Base-by-base conservation (phyloP, 306 rosid species). In the Malus orientalis region DNA sequence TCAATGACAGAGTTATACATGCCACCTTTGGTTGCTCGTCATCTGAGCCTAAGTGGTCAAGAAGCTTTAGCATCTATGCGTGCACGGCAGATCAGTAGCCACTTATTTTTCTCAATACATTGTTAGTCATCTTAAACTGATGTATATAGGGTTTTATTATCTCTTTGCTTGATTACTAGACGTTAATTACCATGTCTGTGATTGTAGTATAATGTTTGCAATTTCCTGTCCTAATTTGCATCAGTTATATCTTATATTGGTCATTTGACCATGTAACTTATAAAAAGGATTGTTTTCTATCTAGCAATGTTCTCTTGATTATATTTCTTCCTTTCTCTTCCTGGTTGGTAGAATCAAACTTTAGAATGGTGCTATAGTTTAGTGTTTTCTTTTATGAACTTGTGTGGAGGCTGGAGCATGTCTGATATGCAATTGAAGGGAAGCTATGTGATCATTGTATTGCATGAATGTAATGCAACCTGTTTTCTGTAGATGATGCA, bases 61-160 rank as follows among this genome's bases (percentile, higher is more conserved):
- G 82, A 79, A 79, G 55, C 75, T 54, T 76, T 79, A 69, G 87
- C 87, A 84, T 78, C 84, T 78, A 66, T 81, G 85, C 64, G 64
- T 84, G 87, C 88, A 67, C 77, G 81, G 87, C 53, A 62, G 79
- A 83, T 67, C 69, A 76, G 75, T 81, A 73, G 86, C 57, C 68
- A 8, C 42, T 86, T 64, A 74, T 83, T 72, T 79, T 80, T 83
- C 84, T 77, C 57, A 73, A 59, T 84, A 85, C 75, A 78, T 72
- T 70, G 69, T 83, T 86, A 74, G 78, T 78, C 74, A 70, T 78
- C 81, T 75, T 85, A 74, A 81, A 84, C 76, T 82, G 74, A 75
- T 84, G 47, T 79, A 64, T 82, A 78, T 87, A 78, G 75, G 84
- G 81, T 81, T 85, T 80, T 82, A 75, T 27, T 79, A 70, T 51